Evolutionary conservation across 1,139 yeast genomes (phyloP).

Genomic region (Candida tunisiensis): DNA sequence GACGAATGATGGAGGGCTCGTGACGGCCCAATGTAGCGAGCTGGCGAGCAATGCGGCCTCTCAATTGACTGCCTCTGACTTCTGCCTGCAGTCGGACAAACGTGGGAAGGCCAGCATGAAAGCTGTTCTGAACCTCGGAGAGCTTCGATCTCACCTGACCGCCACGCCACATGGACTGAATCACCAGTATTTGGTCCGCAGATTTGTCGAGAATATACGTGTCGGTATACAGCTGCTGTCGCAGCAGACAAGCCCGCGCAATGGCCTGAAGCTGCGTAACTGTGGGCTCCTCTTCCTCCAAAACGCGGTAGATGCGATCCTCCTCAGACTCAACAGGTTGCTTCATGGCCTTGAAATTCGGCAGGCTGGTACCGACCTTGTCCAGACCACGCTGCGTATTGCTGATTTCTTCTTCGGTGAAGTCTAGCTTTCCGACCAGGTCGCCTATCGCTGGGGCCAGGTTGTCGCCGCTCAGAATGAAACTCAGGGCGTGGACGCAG

Average conservation of each 20-base stretch:
- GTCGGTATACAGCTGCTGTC: slow-evolving; percentile 13
- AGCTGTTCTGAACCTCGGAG: slow-evolving; percentile 2
- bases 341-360: slow-evolving; percentile 24
- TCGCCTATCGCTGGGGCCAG: slow-evolving; percentile 47
- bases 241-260: slow-evolving; percentile 23
- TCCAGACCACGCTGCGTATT: slow-evolving; percentile 52
- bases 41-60: no score
- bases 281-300: slow-evolving; percentile 4
- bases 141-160: slow-evolving; percentile 10
- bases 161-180: slow-evolving; percentile 20
- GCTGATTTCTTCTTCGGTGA: slow-evolving; percentile 49
- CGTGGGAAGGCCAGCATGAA: slow-evolving; percentile 2
- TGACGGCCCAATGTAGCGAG: no score
- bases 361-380: slow-evolving; percentile 22
- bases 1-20: no score
- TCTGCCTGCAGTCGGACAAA: slow-evolving; percentile 27
- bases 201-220: slow-evolving; percentile 6
- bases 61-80: slow-evolving; percentile 28
- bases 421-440: slow-evolving; percentile 45
- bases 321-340: slow-evolving; percentile 11
- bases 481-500: slow-evolving; percentile 80
- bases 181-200: slow-evolving; percentile 12
- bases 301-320: slow-evolving; percentile 1
- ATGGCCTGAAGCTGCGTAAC: slow-evolving; percentile 12
- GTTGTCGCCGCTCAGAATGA: slow-evolving; percentile 38